Evolutionary conservation across 345 rosid genomes (phyloP).

Genomic region (Schrenkiella parvula): DNA sequence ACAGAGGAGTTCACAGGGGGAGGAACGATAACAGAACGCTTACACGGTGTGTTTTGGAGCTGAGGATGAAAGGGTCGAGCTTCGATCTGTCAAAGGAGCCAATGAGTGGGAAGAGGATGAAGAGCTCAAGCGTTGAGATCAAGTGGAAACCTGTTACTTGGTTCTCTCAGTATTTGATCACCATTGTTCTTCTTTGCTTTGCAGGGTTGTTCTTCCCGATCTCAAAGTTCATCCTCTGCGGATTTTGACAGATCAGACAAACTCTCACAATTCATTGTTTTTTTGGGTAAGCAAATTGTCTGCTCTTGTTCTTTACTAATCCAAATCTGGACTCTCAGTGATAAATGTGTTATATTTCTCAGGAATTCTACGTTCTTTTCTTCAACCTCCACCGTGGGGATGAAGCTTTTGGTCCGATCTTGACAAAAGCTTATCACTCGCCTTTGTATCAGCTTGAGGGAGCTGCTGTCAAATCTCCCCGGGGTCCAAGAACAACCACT

Average conservation of each 20-base stretch:
- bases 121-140: constrained; percentile 94
- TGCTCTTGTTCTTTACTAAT: background rate
- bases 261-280: background rate
- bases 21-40: constrained; percentile 64
- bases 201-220: constrained; percentile 59
- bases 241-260: constrained; percentile 30
- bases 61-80: constrained; percentile 94
- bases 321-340: background rate
- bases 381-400: constrained; percentile 39
- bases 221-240: constrained; percentile 69
- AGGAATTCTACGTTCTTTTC: constrained; percentile 14
- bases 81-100: constrained; percentile 92
- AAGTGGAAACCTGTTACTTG: constrained; percentile 89
- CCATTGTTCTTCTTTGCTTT: constrained; percentile 62
- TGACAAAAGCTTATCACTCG: constrained; percentile 2
- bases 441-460: background rate
- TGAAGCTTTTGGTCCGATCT: constrained; percentile 58
- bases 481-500: constrained; percentile 24
- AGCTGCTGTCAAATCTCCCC: constrained; percentile 13
- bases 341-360: background rate
- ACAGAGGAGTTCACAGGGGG: constrained; percentile 67
- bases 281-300: constrained; percentile 12
- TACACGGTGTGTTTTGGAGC: constrained; percentile 66
- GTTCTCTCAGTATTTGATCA: constrained; percentile 62
- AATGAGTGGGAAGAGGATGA: constrained; percentile 66